These are phyloP conservation scores for Penicillium oxalicum DNA, from an alignment of 2,329 filamentous ascomycete species.

Conservation along the genomic window DNA sequence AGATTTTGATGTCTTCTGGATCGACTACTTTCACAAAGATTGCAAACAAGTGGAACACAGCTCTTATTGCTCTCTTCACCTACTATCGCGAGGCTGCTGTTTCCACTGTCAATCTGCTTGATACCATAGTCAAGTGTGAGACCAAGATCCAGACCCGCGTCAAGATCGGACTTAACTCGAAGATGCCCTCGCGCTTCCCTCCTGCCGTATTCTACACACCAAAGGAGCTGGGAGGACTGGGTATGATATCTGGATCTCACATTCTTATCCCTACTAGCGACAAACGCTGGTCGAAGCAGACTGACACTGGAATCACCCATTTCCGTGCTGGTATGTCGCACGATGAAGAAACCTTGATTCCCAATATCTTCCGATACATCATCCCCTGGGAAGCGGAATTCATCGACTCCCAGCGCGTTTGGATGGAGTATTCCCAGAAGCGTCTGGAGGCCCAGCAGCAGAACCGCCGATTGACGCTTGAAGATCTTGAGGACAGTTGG, in stretches of 20 bases:
- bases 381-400: constrained; percentile 99
- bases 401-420: constrained; percentile 96
- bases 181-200: constrained; percentile 98
- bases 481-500: constrained; percentile 97
- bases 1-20: constrained; percentile 99
- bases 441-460: constrained; percentile 94
- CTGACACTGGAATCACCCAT: constrained; percentile 92
- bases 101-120: constrained; percentile 85
- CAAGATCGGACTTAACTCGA: constrained; percentile 97
- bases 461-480: constrained; percentile 86
- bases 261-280: constrained; percentile 96
- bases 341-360: constrained; percentile 94
- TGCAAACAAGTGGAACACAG: constrained; percentile 99
- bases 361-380: constrained; percentile 98
- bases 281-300: constrained; percentile 98
- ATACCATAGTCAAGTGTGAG: constrained; percentile 98
- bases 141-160: constrained; percentile 99
- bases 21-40: constrained; percentile 99
- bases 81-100: constrained; percentile 98
- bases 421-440: constrained; percentile 99
- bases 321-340: constrained; percentile 97
- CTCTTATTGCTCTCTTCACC: constrained; percentile 91
- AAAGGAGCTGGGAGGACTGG: constrained; percentile 91
- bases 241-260: constrained; percentile 98
- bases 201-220: constrained; percentile 98